phyloP scores from a whole-genome alignment of 768 basidiomycete genomes.

The Suillus alpinus region DNA sequence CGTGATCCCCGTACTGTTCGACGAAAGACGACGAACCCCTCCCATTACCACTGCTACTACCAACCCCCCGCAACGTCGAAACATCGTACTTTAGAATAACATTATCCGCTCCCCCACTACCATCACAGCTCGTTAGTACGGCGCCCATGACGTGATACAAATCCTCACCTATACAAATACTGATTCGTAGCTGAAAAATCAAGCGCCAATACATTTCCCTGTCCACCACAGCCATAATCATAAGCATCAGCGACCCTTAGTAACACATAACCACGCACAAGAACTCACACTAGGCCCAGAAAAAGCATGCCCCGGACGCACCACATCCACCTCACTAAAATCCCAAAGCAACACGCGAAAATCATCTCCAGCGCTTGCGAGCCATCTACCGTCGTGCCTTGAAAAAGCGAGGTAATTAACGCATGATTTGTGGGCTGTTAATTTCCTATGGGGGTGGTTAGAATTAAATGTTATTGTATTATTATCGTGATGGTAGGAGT shows the following conservation, averaged over 20 bases:
- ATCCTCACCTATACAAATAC: conserved; percentile 58
- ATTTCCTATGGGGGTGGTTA: conserved; percentile 21
- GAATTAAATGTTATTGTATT: conserved; percentile 5
- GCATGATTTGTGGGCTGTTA: conserved; percentile 55
- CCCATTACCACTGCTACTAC: background rate
- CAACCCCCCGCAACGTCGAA: conserved; percentile 30
- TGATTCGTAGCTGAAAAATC: conserved; percentile 68
- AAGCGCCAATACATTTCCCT: conserved; percentile 72
- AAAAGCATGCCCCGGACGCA: conserved; percentile 39
- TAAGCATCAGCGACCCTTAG: background rate
- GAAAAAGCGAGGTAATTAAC: conserved; percentile 65
- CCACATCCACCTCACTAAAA: conserved; percentile 57
- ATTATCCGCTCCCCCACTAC: conserved; percentile 55
- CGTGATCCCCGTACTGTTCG: conserved; percentile 30
- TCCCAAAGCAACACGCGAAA: conserved; percentile 60
- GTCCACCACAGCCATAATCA: conserved; percentile 12
- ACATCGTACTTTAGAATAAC: conserved; percentile 54
- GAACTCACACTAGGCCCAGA: conserved; percentile 41
- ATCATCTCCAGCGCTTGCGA: conserved; percentile 73
- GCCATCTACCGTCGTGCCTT: conserved; percentile 54
- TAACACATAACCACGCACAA: background rate
- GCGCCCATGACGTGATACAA: background rate
- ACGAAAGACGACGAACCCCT: conserved; percentile 15
- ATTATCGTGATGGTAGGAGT: background rate
- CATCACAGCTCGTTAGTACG: conserved; percentile 1